Base-by-base conservation (phyloP, 2,329 filamentous ascomycete species). In the Cladophialophora exuberans region DNA sequence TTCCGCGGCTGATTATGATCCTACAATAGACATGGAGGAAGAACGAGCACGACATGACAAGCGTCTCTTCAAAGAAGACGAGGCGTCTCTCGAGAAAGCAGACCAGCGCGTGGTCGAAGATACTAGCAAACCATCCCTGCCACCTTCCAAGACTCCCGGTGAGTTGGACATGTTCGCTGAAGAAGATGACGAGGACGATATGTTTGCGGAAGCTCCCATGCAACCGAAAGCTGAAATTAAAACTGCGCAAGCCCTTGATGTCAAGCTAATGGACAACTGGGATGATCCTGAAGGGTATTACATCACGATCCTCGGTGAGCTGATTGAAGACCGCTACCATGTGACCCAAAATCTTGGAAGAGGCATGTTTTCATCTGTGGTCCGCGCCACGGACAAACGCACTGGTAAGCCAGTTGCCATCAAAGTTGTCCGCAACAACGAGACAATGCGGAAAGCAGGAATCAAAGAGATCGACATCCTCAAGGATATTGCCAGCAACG, bases 351-450 rank as follows among this genome's bases (percentile, higher is more conserved):
- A 87, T 48, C 80, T 99, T 18, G 94, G 94, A 61, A 91, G 90
- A 72, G 94, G 94, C 65, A 96, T 97, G 82, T 99, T 97, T 70
- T 96, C 94, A 0, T 91, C 90, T 6, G 94, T 99, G n/a, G 90
- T 94, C 49, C 86, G 90, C 61, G 94, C 94, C 18, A 81, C 84
- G 60, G 92, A 97, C 71, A 82, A 87, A 18, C 84, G 83, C 44
- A 89, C 82, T 54, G 86, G 86, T 66, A 83, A 83, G 64, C 71
- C 88, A n/a, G 92, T 97, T 26, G 94, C 94, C 20, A 89, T 99
- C 79, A 99, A 99, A 75, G 94, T 99, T 65, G 96, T 97, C 73
- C 89, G 94, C 60, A 95, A 95, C 72, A 97, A 99, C 66, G 92
- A 96, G 67, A 89, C 90, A 10, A 87, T 97, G 85, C 78, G 75